Base-by-base conservation (phyloP, 352 stramenopile species). In the Pythium chondricola region DNA sequence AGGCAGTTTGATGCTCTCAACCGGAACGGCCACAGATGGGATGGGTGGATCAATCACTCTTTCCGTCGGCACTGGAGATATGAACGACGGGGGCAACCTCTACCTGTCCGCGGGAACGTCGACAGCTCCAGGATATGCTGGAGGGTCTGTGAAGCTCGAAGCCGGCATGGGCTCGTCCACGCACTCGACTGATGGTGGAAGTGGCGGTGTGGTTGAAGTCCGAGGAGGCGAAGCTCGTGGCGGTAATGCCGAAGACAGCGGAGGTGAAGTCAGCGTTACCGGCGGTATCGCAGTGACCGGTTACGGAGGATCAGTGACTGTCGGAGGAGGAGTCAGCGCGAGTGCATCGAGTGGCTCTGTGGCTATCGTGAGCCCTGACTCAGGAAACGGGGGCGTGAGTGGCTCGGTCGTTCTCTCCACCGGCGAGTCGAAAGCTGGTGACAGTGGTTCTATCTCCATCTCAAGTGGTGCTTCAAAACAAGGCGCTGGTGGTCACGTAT, bases 181-280 rank as follows among this genome's bases (percentile, higher is more conserved):
- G 35, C 80, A 97, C 61, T 67, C 74, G 6, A 82, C 64, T 21
- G 93, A 97, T 57, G 93, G 92, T 49, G 93, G 93, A 43, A 84
- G 96, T 52, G 93, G 93, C 18, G 90, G 91, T 24, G 66, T 77
- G 41, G 59, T 97, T 22, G 59, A 69, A 20, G 70, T 98, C 26
- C 62, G 58, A 17, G 91, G 90, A 41, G 93, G 93, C 20, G 74
- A 95, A 64, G 88, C 80, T 24, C 83, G 88, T 58, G 93, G 93
- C 33, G 80, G 78, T 48, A 89, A 89, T 38, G 57, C 67, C 2
- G 69, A 91, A 50, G 87, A 98, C 58, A 93, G 96, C 56, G 92
- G 90, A 18, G 92, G 88, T 30, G 71, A 76, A 42, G 67, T 97
- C 38, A 65, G 50, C 24, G 22, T 96, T n/a, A 57, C 60, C 29